These are phyloP conservation scores for Dothidotthia symphoricarpi DNA, from an alignment of 2,329 filamentous ascomycete genomes.

Conservation along the genomic window DNA sequence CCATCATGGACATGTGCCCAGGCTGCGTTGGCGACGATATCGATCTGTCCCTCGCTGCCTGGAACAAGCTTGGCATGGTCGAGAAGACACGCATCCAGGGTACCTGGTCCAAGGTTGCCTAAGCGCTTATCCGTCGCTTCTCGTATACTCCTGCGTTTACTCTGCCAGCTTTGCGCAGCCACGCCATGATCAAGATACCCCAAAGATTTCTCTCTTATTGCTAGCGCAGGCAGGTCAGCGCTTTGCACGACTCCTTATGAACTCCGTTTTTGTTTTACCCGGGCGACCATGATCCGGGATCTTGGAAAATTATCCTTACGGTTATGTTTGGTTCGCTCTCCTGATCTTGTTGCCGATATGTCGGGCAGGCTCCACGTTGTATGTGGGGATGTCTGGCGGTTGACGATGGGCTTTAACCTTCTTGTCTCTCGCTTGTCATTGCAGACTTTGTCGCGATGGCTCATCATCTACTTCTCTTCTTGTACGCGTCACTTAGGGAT, in stretches of 20 bases:
- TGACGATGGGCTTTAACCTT: constrained; percentile 14
- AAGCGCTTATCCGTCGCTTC: constrained; percentile 16
- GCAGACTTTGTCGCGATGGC: constrained; percentile 1
- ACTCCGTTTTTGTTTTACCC: constrained; percentile 21
- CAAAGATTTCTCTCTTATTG: constrained; percentile 28
- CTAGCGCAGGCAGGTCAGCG: constrained; percentile 44
- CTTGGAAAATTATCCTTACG: constrained; percentile 18
- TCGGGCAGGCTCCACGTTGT: constrained; percentile 19
- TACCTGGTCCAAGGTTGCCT: constrained; percentile 25
- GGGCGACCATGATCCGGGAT: constrained; percentile 26
- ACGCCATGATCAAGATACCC: constrained; percentile 31
- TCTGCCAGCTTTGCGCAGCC: constrained; percentile 24
- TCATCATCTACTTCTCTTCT: constrained; percentile 14
- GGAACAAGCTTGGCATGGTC: constrained; percentile 24
- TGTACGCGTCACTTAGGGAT: constrained; percentile 26
- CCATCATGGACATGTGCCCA: constrained; percentile 37
- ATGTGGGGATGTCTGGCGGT: constrained; percentile 17
- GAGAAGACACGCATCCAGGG: constrained; percentile 27
- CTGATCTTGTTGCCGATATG: constrained; percentile 7
- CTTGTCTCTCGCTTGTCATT: constrained; percentile 30
- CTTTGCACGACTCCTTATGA: constrained; percentile 42
- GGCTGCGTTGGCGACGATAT: constrained; percentile 33
- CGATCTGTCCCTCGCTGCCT: constrained; percentile 34
- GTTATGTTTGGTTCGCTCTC: constrained; percentile 13
- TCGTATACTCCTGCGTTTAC: constrained; percentile 10